Base-by-base conservation (phyloP, 371 early-diverging fungal species). In the Apophysomyces trapeziformis region DNA sequence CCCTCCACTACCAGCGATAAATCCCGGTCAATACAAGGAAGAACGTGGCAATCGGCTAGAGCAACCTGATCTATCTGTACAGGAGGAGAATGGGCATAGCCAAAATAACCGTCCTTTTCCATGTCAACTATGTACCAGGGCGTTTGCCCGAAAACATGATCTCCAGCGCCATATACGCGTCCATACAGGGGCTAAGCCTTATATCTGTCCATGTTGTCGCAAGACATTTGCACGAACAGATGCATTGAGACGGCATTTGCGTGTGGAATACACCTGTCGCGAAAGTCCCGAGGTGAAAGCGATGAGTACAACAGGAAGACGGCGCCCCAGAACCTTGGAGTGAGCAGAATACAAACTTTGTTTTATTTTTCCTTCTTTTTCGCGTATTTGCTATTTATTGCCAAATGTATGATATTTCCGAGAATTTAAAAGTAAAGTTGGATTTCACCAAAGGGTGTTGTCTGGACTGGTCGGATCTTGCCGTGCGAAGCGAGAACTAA, bases 151-250 rank as follows among this genome's bases (percentile, higher is more conserved):
- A 43, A 83, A 80, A 45, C 78, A 83, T 64, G 84, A 83, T 41
- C 71, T 78, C 32, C 76, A 80, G 26, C 80, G 84, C 2, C 84
- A 83, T 41, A 68, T 73, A 45, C 65, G 80, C 18, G 76, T 89
- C 7, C 90, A 90, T 59, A 88, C 90, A 2, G 88, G 88, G 1
- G 86, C 78, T 11, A 88, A 87, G 59, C 89, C 90, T 1, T 89
- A 86, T 66, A 56, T 71, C 9, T 90, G 90, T 64, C 65, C 77
- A 16, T 79, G 78, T 21, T 89, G 90, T 56, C 72, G 76, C 50
- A 86, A 88, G 68, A 72, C 82, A 0, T 90, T 90, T 77, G 87
- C 88, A 4, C 80, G 89, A 14, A 87, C 87, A 1, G 90, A 89
- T 77, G 90, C 88, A 2, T 68, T 90, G 16, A 83, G 83, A 37